Evolutionary conservation across 768 basidiomycete species (phyloP), one percentile per base, ranked within the genome.

Genomic region (Russula sp.): DNA sequence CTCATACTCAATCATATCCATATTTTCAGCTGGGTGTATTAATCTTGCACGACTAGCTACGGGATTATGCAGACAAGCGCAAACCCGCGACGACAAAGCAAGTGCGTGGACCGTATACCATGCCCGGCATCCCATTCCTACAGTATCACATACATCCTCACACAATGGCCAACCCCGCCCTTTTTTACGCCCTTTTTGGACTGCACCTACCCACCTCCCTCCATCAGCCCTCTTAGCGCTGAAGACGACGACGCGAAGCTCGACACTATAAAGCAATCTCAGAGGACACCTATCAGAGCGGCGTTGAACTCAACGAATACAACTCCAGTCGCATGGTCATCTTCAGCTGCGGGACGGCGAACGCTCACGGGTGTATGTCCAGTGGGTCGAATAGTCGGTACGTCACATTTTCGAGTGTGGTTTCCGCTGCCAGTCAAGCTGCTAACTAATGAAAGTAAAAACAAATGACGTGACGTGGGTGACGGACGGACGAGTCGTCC

Each of bases 331-430:
- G 78, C 78, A 22, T 93, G 89, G 89, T 70, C 80, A 18, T 64
- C 75, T 8, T 72, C 77, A 1, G 76, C 77, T 26, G 83, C 85
- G 61, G 82, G 84, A 3, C 76, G 92, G 55, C 85, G 92, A 24
- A 88, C 91, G 20, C 76, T 94, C 18, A 89, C 86, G 0, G 89
- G 42, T 91, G 92, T 2, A 74, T 90, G 24, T 74, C 85, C n/a
- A 0, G 79, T 80, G 46, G 89, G 91, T 18, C 78, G 90, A 16
- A 75, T 90, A 67, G 81, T n/a, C 88, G 84, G 88, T 86, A 66
- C 64, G 81, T 73, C 30, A 3, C 20, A 8, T 20, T 44, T 34
- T 11, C 11, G 34, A 34, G 34, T 11, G 34, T 34, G 9, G 1
- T 30, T 30, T 18, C 16, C 40, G 14, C 40, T 2, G n/a, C 18